phyloP scores from a whole-genome alignment of 768 basidiomycete species.

The Boletus reticulatus region DNA sequence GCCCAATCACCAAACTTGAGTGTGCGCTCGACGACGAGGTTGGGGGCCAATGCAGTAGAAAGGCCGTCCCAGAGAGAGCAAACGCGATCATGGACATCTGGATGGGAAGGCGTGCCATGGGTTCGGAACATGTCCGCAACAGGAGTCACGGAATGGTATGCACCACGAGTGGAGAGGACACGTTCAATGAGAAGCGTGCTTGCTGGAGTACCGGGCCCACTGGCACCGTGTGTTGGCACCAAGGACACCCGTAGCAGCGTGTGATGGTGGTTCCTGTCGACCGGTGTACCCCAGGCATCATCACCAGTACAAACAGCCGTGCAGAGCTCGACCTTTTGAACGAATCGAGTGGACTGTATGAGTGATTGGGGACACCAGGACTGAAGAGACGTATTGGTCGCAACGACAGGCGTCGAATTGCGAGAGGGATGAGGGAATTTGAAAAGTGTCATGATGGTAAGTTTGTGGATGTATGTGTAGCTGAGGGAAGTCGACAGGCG shows the following conservation, averaged over 20 bases:
- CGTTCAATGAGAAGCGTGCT: slow-evolving; percentile 15
- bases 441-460: neutral
- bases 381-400: slow-evolving; percentile 2
- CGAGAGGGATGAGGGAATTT: neutral
- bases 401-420: slow-evolving; percentile 1
- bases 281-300: neutral
- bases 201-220: neutral
- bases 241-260: slow-evolving; percentile 6
- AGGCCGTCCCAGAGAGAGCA: neutral
- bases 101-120: neutral
- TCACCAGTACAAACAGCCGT: neutral
- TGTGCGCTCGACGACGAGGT: slow-evolving; percentile 9
- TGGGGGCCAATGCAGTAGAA: neutral
- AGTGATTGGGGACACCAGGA: neutral
- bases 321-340: slow-evolving; percentile 15
- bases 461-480: no score
- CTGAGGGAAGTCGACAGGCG: no score
- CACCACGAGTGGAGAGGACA: slow-evolving; percentile 11
- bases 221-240: neutral
- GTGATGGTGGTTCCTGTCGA: slow-evolving; percentile 1
- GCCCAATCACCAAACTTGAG: neutral
- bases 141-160: slow-evolving; percentile 5
- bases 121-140: neutral
- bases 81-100: slow-evolving; percentile 10
- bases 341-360: neutral